Evolutionary conservation across 306 rosid species (phyloP).

Genomic region (Pterocarpus macrocarpus): DNA sequence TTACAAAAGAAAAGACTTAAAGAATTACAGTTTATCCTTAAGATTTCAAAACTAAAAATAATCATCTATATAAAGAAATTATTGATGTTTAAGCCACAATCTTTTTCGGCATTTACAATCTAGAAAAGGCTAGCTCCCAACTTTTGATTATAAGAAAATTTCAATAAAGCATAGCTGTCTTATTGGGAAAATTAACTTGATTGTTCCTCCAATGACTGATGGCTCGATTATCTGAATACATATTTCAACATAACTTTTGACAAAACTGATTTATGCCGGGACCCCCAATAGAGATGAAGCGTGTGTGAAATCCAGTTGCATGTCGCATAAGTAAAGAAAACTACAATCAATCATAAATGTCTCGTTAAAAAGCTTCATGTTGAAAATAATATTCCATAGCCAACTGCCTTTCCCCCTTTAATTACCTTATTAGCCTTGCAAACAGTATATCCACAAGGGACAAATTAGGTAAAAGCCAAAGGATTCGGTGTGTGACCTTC

Average conservation of each 20-base stretch:
- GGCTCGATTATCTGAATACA: neutral
- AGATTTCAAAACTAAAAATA: no score
- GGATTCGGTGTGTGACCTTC: neutral
- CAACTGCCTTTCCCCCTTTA: neutral
- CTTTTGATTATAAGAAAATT: neutral
- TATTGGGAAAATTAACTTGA: slow-evolving; percentile 9
- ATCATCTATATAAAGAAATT: no score
- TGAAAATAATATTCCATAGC: neutral
- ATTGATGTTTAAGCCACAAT: neutral
- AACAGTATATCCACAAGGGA: neutral
- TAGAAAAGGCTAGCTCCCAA: neutral
- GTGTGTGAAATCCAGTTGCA: slow-evolving; percentile 23
- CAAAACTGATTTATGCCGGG: slow-evolving; percentile 18
- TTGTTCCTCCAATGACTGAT: slow-evolving; percentile 24
- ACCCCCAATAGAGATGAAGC: neutral
- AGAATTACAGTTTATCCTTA: neutral
- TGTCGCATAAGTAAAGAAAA: slow-evolving; percentile 31
- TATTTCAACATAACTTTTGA: slow-evolving; percentile 37
- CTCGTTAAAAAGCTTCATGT: slow-evolving; percentile 3
- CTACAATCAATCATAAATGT: neutral
- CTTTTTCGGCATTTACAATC: neutral
- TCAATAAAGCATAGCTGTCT: slow-evolving; percentile 24
- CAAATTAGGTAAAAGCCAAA: slow-evolving; percentile 19
- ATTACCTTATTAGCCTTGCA: neutral
- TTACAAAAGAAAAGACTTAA: neutral